phyloP scores from a whole-genome alignment of 2,329 filamentous ascomycete species.

The Cordyceps pruinosa region DNA sequence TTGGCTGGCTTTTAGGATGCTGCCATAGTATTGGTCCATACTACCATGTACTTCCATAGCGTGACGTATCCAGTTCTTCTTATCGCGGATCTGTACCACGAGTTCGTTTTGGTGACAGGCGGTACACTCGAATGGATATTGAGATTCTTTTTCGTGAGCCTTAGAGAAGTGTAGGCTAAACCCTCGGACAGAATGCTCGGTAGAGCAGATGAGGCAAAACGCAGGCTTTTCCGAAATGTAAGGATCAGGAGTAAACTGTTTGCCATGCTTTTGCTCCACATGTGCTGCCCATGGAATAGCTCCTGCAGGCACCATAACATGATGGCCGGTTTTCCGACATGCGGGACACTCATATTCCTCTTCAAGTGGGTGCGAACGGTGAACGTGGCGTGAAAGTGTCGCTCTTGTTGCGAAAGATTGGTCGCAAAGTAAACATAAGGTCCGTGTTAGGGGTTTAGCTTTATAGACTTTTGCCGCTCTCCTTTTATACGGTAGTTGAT shows the following conservation, averaged over 20 bases:
- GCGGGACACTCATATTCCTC: not conserved
- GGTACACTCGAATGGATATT: not conserved
- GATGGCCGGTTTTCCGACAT: not conserved
- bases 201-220: not conserved
- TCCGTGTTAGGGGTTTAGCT: not conserved
- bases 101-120: not conserved
- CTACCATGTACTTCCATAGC: not conserved
- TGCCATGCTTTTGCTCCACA: not conserved
- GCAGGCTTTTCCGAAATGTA: not conserved
- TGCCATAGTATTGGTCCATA: not conserved
- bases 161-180: not conserved
- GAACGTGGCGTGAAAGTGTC: not conserved
- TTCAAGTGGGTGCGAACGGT: not conserved
- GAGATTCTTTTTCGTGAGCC: not conserved
- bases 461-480: not conserved
- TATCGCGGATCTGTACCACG: not conserved
- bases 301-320: not conserved
- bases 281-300: not conserved
- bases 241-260: not conserved
- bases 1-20: not conserved
- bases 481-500: not conserved
- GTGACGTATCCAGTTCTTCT: not conserved
- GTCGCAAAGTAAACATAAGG: not conserved
- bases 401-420: not conserved
- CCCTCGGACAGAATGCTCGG: not conserved